Percentiles rank a stretch among this genome's conserved stretches.
Evolutionary conservation across 257 asterid genomes (phyloP).

Genomic region (Solanum etuberosum): DNA sequence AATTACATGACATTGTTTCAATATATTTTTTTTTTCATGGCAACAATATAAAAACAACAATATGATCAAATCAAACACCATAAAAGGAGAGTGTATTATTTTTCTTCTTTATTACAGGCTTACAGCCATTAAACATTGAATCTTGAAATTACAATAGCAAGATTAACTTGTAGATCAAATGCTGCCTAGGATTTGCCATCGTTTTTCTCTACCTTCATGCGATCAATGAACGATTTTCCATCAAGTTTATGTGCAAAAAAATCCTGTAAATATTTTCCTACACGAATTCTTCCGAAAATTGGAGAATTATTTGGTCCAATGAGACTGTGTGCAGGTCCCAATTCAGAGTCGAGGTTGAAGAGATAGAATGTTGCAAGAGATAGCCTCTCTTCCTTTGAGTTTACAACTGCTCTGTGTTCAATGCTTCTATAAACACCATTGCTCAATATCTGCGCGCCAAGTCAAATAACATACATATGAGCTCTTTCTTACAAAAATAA

Average conservation of each 20-base stretch:
- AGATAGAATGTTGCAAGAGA: constrained; percentile 45
- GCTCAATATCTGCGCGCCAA: constrained; percentile 27
- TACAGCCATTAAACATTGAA: not conserved
- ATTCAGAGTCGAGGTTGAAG: constrained; percentile 20
- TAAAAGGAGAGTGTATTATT: no score
- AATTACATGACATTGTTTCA: no score
- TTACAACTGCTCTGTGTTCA: constrained; percentile 48
- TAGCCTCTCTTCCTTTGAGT: constrained; percentile 28
- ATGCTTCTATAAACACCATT: constrained; percentile 39
- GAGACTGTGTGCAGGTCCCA: constrained; percentile 42
- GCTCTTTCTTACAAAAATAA: not conserved
- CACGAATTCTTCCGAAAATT: constrained; percentile 7
- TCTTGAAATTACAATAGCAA: not conserved
- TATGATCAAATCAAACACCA: no score
- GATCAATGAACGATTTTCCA: constrained; percentile 32
- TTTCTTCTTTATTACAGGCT: not conserved
- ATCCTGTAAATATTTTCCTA: constrained; percentile 17
- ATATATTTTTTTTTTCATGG: no score
- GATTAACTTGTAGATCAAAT: not conserved
- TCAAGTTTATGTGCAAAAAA: constrained; percentile 29
- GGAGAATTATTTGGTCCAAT: constrained; percentile 24
- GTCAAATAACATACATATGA: not conserved
- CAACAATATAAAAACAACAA: no score
- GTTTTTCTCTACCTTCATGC: constrained; percentile 15
- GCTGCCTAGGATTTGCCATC: not conserved